Conservation (phyloP, 352 stramenopile species). For the Pythium vanterpoolii region DNA sequence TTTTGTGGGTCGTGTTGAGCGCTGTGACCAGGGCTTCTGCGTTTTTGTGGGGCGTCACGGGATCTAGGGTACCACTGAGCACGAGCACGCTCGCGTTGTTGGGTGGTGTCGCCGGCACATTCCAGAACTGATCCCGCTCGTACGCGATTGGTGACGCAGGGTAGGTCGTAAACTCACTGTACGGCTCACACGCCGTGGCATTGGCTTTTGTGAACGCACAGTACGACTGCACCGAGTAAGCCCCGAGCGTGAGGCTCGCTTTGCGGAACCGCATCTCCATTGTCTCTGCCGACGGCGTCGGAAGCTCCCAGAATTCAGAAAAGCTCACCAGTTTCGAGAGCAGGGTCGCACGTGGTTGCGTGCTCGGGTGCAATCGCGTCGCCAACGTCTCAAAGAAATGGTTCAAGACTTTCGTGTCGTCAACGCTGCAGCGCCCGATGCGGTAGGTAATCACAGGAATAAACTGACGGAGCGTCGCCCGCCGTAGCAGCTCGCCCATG, state of each 20-base stretch:
- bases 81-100: slow-evolving; percentile 25
- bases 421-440: slow-evolving; percentile 16
- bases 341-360: slow-evolving; percentile 12
- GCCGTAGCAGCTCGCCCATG: slow-evolving; percentile 14
- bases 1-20: slow-evolving; percentile 23
- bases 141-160: slow-evolving; percentile 21
- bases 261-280: slow-evolving; percentile 7
- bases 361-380: background rate
- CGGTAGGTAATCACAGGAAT: slow-evolving; percentile 29
- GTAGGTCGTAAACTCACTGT: slow-evolving; percentile 7
- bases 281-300: slow-evolving; percentile 4
- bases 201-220: slow-evolving; percentile 21
- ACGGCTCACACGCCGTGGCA: background rate
- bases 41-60: slow-evolving; percentile 26
- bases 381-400: slow-evolving; percentile 17
- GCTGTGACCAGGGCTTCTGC: slow-evolving; percentile 15
- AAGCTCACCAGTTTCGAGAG: slow-evolving; percentile 24
- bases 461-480: slow-evolving; percentile 17
- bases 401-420: slow-evolving; percentile 20
- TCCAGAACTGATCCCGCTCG: slow-evolving; percentile 25
- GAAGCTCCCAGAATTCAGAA: slow-evolving; percentile 27
- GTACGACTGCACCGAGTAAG: slow-evolving; percentile 15
- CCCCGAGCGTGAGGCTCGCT: slow-evolving; percentile 13
- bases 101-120: slow-evolving; percentile 14
- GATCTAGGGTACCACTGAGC: slow-evolving; percentile 31